Evolutionary conservation across 257 asterid species (phyloP).

Genomic region (Craterostigma plantagineum): DNA sequence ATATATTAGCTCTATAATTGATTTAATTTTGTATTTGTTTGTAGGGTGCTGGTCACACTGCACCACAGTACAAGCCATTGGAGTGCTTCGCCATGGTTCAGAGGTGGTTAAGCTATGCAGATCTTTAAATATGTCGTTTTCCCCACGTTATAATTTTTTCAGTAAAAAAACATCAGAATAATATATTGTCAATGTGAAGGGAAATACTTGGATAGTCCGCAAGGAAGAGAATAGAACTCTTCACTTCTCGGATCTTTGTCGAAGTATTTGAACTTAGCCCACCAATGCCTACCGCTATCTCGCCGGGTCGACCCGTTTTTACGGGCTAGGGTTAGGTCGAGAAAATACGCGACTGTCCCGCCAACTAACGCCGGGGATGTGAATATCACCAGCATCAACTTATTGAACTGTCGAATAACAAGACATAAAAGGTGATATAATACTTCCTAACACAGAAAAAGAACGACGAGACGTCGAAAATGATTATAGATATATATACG

Average conservation of each 20-base stretch:
- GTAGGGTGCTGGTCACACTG: constrained; percentile 4
- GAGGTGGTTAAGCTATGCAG: neutral
- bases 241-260: constrained; percentile 63
- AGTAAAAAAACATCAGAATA: no score
- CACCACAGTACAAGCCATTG: constrained; percentile 1
- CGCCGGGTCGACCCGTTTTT: constrained; percentile 30
- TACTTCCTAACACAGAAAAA: neutral
- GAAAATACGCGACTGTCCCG: constrained; percentile 43
- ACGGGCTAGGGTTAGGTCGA: constrained; percentile 62
- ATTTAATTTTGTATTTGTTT: neutral
- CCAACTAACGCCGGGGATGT: constrained; percentile 81
- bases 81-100: constrained; percentile 1
- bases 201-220: constrained; percentile 65
- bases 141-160: no score
- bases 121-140: no score
- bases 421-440: neutral
- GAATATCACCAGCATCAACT: constrained; percentile 51
- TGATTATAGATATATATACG: constrained; percentile 2
- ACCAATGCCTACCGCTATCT: constrained; percentile 96
- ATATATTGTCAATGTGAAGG: constrained; percentile 34
- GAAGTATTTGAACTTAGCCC: constrained; percentile 64
- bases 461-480: no score
- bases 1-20: no score
- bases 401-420: constrained; percentile 37
- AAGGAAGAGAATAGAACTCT: constrained; percentile 71